Base-by-base conservation (phyloP, 495 filamentous ascomycete species). In the Evernia prunastri region DNA sequence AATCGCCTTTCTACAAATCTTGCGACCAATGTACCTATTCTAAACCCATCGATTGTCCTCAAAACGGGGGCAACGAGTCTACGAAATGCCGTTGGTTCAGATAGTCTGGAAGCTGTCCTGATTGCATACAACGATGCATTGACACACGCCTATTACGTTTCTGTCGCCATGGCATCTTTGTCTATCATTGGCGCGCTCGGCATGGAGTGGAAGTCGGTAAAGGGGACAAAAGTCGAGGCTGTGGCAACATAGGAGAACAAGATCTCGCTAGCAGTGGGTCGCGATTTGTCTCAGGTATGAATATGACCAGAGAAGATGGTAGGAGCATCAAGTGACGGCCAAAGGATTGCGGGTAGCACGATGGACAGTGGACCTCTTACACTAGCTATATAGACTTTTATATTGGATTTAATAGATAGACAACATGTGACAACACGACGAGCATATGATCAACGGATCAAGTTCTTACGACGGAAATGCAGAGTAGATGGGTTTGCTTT, bases 121-220 rank as follows among this genome's bases (percentile, higher is more conserved):
- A 23, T 71, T 42, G 88, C 89, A 0, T 96, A 92, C 70, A 93
- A 90, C 64, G 73, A 81, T 25, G 83, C 89, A 0, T 69, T 96
- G 35, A 85, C 81, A 4, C 70, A 84, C 58, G 81, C 85, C 0
- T 96, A 89, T 74, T 82, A 88, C 61, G 86, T 92, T 0, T 79
- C 81, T 67, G 78, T 88, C 17, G 87, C 86, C 0, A 81, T 90
- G 76, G 78, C 81, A 12, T 80, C 78, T 12, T 54, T 88, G 0
- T 82, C 84, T 6, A 76, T 90, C 7, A 25, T 93, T 56, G 89
- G 85, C 2, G 77, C 81, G 4, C 67, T 81, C 4, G 75, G 80
- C 8, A 77, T 92, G 12, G 84, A 94, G 74, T 96, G 91, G 92
- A 83, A 82, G 68, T 88, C 82, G 47, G 89, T 96, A 25, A 93